Percentiles rank a stretch among this genome's conserved stretches.
These are phyloP conservation scores for Venturia oleaginea DNA, from an alignment of 2,329 filamentous ascomycete genomes.

Conservation along the genomic window DNA sequence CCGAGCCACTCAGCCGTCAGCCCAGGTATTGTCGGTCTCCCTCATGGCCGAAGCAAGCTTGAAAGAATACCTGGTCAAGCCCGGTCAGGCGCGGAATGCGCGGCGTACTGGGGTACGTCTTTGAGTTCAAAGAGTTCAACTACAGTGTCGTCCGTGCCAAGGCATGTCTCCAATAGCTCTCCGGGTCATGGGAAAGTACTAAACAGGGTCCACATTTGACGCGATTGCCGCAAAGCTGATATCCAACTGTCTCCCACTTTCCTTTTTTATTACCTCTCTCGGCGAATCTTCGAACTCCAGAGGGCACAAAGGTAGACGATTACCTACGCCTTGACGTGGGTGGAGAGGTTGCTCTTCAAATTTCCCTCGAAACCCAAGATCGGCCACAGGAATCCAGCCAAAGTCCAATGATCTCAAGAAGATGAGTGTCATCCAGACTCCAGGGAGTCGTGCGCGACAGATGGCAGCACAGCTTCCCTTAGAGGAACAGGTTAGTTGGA, in stretches of 20 bases:
- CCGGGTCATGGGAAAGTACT: not conserved
- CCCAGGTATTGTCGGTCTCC: not conserved
- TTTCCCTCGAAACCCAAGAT: not conserved
- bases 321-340: slow-evolving; percentile 16
- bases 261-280: not conserved
- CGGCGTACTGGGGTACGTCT: not conserved
- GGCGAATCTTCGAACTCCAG: not conserved
- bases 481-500: slow-evolving; percentile 29
- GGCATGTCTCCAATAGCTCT: not conserved
- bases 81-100: not conserved
- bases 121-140: not conserved
- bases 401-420: slow-evolving; percentile 27
- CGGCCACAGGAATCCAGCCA: slow-evolving; percentile 15
- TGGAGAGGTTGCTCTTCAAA: not conserved
- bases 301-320: slow-evolving; percentile 26
- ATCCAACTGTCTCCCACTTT: not conserved
- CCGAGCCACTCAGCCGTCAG: not conserved
- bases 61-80: too few relatives aligned
- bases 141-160: not conserved
- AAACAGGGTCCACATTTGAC: not conserved
- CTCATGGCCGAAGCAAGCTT: not conserved
- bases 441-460: slow-evolving; percentile 27
- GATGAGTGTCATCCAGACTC: slow-evolving; percentile 23
- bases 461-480: slow-evolving; percentile 28
- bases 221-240: not conserved